phyloP scores from a whole-genome alignment of 441 rosid species.

The Aleurites moluccanus region DNA sequence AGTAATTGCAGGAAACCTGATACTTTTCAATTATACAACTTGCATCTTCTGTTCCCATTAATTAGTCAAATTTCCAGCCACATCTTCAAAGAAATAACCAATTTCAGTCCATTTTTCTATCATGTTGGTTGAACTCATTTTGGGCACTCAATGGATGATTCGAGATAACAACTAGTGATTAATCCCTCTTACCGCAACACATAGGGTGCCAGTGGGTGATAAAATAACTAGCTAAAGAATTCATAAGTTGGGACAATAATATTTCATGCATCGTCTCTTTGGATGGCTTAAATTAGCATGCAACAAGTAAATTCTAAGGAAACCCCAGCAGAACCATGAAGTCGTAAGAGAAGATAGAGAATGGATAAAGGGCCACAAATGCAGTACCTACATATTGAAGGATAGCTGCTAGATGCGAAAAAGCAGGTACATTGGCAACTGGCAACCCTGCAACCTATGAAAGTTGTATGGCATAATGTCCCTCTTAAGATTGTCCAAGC shows the following conservation, averaged over 20 bases:
- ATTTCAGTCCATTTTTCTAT: neutral
- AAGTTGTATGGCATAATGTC: neutral
- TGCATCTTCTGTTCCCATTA: conserved; percentile 1
- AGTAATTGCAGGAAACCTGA: neutral
- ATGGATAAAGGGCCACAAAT: neutral
- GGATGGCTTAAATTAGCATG: neutral
- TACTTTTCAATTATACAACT: neutral
- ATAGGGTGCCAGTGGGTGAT: neutral
- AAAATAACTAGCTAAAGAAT: neutral
- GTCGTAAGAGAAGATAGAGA: neutral
- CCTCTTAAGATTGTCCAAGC: neutral
- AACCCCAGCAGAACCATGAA: conserved; percentile 11
- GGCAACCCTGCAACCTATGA: neutral
- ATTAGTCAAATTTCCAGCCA: conserved; percentile 1
- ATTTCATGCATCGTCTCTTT: neutral
- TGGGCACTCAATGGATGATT: neutral
- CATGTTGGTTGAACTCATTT: neutral
- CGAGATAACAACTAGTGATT: neutral
- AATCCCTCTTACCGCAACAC: neutral
- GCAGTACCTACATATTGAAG: neutral
- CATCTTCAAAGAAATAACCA: neutral
- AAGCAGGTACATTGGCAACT: neutral
- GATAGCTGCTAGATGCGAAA: neutral
- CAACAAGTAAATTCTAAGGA: neutral
- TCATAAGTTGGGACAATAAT: neutral